Evolutionary conservation across 2,329 filamentous ascomycete species (phyloP).

Genomic region (Colletotrichum lindemuthianum): DNA sequence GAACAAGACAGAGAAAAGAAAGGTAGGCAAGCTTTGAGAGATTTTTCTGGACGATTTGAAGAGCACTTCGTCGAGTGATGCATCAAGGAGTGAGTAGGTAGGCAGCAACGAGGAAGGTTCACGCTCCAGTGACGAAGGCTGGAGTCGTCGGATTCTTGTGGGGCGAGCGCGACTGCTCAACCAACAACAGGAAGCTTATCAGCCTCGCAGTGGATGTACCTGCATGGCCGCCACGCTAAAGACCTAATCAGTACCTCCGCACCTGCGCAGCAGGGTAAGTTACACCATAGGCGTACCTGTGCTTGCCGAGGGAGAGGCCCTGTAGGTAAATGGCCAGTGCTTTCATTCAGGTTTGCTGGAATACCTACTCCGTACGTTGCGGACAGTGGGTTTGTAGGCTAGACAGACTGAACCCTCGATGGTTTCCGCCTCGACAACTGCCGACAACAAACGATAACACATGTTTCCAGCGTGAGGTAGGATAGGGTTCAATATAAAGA

Average conservation of each 20-base stretch:
- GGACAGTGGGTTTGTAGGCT: too few relatives aligned
- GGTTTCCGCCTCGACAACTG: too few relatives aligned
- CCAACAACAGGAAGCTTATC: constrained; percentile 25
- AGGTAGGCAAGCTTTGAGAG: not conserved
- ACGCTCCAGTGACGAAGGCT: not conserved
- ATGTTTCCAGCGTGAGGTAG: too few relatives aligned
- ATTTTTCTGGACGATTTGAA: not conserved
- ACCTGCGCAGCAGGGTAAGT: not conserved
- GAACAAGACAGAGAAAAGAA: too few relatives aligned
- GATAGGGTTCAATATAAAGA: too few relatives aligned
- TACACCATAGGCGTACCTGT: not conserved
- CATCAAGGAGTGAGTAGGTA: not conserved
- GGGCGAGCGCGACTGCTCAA: constrained; percentile 24
- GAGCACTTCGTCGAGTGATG: too few relatives aligned
- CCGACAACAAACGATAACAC: too few relatives aligned
- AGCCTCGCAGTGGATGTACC: constrained; percentile 31
- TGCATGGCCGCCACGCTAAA: constrained; percentile 24
- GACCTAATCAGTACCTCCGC: constrained; percentile 3
- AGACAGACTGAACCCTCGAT: too few relatives aligned
- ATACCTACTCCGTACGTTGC: not conserved
- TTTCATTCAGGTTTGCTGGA: not conserved
- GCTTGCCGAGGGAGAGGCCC: not conserved
- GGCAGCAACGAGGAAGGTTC: constrained; percentile 11
- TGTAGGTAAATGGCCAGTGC: not conserved
- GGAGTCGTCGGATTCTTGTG: constrained; percentile 25